These are phyloP conservation scores for Onygenales sp. DNA, from an alignment of 2,329 filamentous ascomycete genomes.

Conservation along the genomic window DNA sequence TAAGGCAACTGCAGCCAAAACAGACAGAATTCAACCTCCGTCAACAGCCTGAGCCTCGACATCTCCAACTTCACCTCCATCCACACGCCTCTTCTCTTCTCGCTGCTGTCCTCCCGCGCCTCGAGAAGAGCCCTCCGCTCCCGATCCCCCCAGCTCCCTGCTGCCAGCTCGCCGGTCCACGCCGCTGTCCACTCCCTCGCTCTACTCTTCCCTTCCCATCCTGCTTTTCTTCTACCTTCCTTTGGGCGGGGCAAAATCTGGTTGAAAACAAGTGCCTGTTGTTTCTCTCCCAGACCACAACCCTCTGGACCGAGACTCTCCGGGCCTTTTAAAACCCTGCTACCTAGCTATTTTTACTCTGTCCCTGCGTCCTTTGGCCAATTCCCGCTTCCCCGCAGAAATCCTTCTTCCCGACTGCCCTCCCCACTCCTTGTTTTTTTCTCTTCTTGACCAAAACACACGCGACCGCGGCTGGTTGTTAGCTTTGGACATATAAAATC, in stretches of 20 bases:
- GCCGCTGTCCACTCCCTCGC: neutral
- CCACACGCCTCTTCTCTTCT: too few species aligned
- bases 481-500: constrained; percentile 35
- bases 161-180: too few species aligned
- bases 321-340: neutral
- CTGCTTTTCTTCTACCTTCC: constrained; percentile 3
- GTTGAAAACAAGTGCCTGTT: constrained; percentile 9
- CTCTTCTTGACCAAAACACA: neutral
- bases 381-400: neutral
- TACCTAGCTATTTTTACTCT: neutral
- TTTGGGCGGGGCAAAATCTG: constrained; percentile 15
- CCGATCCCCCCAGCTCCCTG: too few species aligned
- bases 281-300: neutral
- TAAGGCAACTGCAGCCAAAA: too few species aligned
- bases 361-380: neutral
- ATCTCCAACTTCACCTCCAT: too few species aligned
- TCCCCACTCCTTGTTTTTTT: neutral
- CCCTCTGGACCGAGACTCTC: neutral
- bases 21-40: too few species aligned
- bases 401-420: neutral
- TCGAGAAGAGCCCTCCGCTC: too few species aligned
- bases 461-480: neutral
- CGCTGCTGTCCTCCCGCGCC: too few species aligned
- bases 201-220: constrained; percentile 11
- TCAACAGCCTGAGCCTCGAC: too few species aligned